Base-by-base conservation (phyloP, 192 early-diverging fungal species). In the Backusella luteola region DNA sequence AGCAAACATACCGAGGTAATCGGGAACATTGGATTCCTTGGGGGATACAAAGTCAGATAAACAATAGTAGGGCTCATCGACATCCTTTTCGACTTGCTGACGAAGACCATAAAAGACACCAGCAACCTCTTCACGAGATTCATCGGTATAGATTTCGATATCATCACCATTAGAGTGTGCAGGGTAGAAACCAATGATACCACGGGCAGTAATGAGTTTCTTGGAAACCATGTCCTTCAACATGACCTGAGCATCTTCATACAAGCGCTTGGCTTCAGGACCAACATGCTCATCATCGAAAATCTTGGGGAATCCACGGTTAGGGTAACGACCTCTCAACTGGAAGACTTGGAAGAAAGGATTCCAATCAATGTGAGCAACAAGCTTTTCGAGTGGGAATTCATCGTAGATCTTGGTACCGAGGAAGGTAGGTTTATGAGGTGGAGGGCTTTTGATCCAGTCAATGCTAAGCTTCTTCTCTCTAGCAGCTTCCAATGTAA, bases 311-410 rank as follows among this genome's bases (percentile, higher is more conserved):
- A 91, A 98, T 32, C 97, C 96, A 73, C 97, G 93, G 87, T 98
- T 98, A 21, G 96, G 96, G 78, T 98, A 98, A 78, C 93, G 94
- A 71, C 96, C 97, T 32, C 97, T 89, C 29, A 98, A 87, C 85
- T 98, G 97, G 84, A 95, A 98, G 17, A 96, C 95, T 81, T 98
- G 97, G 90, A 98, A 98, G 90, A 98, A 98, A 36, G 97, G 97
- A 71, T 96, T 98, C 96, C 97, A 98, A 83, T 98, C 97, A 67
- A 98, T 97, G 76, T 93, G 94, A n/a, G 88, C 83, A 34, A 96
- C 77, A 17, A 98, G 84, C 46, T 86, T 80, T 63, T 89, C 86
- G 59, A 98, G 88, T 69, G 94, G 93, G 81, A 90, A 89, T 74
- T 94, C 87, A 67, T 93, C 84, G 74, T 93, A 92, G 15, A 93